phyloP scores from a whole-genome alignment of 2,329 filamentous ascomycete genomes.

The Bipolaris victoriae region DNA sequence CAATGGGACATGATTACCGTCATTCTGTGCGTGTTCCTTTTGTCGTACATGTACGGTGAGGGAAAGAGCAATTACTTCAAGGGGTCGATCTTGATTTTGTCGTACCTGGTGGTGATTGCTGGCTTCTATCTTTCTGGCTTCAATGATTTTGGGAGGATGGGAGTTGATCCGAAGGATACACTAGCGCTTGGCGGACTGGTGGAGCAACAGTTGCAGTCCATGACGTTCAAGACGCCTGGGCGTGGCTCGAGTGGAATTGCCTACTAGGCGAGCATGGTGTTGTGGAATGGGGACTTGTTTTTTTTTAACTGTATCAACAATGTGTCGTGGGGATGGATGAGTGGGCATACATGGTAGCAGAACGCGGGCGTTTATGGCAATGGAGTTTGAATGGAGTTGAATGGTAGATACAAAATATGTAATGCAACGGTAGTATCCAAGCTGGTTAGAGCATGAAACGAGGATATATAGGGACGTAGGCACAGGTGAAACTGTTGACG shows the following conservation, averaged over 20 bases:
- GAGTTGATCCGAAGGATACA: conserved; percentile 44
- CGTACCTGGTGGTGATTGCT: conserved; percentile 88
- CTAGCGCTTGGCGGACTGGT: conserved; percentile 43
- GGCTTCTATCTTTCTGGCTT: conserved; percentile 88
- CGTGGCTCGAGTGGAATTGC: conserved; percentile 33
- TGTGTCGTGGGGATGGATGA: background rate
- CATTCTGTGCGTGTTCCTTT: conserved; percentile 91
- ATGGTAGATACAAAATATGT: background rate
- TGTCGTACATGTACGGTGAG: conserved; percentile 97
- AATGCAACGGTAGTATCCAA: background rate
- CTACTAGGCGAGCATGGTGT: conserved; percentile 23
- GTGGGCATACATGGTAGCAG: conserved; percentile 2
- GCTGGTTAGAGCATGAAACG: background rate
- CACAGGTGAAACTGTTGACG: background rate
- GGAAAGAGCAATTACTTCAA: conserved; percentile 99
- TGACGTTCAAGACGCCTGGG: conserved; percentile 44
- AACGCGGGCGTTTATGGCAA: conserved; percentile 9
- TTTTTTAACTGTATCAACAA: background rate
- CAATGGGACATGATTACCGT: conserved; percentile 99
- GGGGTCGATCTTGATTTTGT: conserved; percentile 90
- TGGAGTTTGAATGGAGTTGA: background rate
- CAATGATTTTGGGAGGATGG: conserved; percentile 57
- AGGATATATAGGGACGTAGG: background rate
- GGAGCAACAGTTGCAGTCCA: conserved; percentile 39
- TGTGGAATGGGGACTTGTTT: background rate